phyloP scores from a whole-genome alignment of 2,329 filamentous ascomycete genomes.

The Conoideocrella luteorostrata region DNA sequence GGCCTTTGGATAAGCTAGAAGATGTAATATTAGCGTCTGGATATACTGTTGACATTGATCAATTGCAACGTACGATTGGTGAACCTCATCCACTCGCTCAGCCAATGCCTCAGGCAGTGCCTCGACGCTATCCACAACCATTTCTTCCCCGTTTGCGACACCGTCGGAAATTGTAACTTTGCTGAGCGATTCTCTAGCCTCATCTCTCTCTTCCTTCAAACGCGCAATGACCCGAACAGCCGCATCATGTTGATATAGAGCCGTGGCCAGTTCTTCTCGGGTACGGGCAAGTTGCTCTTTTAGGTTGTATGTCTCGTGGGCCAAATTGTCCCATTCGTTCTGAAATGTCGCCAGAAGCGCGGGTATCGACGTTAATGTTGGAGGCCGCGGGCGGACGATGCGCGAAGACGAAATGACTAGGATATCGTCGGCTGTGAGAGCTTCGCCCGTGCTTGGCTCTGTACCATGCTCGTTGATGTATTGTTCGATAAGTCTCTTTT shows the following conservation, averaged over 20 bases:
- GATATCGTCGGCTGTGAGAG: constrained; percentile 76
- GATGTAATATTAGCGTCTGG: background rate
- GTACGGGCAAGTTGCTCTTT: constrained; percentile 86
- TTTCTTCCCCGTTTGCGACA: constrained; percentile 65
- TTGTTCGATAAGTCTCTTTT: constrained; percentile 90
- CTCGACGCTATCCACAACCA: constrained; percentile 79
- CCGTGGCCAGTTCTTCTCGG: constrained; percentile 85
- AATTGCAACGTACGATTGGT: constrained; percentile 60
- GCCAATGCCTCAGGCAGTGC: constrained; percentile 66
- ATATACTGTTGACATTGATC: constrained; percentile 7
- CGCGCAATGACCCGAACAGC: constrained; percentile 93
- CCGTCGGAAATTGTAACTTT: constrained; percentile 67
- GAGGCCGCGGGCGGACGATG: constrained; percentile 81
- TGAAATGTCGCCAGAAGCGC: constrained; percentile 91
- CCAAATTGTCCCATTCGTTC: constrained; percentile 95
- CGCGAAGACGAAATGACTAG: constrained; percentile 78
- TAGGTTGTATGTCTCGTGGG: constrained; percentile 85
- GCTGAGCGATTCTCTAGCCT: constrained; percentile 82
- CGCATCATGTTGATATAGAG: constrained; percentile 94
- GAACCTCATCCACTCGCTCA: constrained; percentile 70
- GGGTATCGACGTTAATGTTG: constrained; percentile 91
- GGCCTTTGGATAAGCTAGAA: constrained; percentile 73
- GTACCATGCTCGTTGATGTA: constrained; percentile 91
- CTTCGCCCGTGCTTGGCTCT: constrained; percentile 84
- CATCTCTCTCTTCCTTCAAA: constrained; percentile 83